Conservation (phyloP, 2,329 filamentous ascomycete species). For the Metarhizium rileyi region DNA sequence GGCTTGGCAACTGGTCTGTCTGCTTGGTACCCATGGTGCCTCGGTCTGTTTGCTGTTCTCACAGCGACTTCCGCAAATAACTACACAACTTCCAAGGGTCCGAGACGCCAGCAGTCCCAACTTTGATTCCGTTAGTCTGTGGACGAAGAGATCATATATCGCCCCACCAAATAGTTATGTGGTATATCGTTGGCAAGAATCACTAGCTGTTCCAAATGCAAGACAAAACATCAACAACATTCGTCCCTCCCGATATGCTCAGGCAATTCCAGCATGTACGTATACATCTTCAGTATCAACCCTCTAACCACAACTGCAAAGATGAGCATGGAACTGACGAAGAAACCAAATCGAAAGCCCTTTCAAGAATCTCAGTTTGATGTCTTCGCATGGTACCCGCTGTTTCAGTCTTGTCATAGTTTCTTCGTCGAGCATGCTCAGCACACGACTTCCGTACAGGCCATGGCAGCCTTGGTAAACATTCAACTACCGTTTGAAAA, state of each 20-base stretch:
- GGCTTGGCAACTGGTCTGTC: background rate
- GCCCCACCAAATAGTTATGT: background rate
- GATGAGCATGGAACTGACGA: background rate
- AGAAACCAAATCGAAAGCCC: constrained; percentile 21
- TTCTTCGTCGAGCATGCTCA: constrained; percentile 92
- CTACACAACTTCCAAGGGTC: background rate
- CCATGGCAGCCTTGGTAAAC: constrained; percentile 82
- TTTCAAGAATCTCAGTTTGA: constrained; percentile 51
- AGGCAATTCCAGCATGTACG: constrained; percentile 13
- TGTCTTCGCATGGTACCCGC: constrained; percentile 87
- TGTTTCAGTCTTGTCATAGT: constrained; percentile 78
- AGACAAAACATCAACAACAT: background rate
- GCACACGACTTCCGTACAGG: constrained; percentile 72
- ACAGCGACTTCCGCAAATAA: background rate
- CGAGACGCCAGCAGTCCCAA: background rate
- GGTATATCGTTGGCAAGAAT: background rate
- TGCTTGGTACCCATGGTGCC: background rate
- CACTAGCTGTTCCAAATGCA: background rate
- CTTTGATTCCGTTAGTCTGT: background rate
- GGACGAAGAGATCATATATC: background rate
- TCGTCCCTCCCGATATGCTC: constrained; percentile 7
- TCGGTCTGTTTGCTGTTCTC: background rate
- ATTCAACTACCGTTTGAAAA: constrained; percentile 84
- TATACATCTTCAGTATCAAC: background rate
- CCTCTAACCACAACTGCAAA: background rate